These are phyloP conservation scores for Adenanthera pavonina DNA, from an alignment of 306 rosid genomes.

Conservation along the genomic window DNA sequence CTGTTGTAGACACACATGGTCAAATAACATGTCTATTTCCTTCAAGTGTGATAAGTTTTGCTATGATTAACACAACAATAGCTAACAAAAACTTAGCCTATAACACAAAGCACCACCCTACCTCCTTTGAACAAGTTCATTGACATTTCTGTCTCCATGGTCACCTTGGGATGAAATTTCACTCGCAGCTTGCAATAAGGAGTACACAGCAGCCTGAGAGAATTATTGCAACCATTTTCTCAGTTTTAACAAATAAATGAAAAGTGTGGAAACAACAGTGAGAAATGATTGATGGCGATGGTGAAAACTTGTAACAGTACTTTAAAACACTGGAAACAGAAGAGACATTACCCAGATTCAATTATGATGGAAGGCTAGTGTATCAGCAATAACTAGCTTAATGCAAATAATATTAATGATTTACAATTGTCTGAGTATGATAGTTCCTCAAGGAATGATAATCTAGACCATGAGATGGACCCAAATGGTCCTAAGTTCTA, in stretches of 20 bases:
- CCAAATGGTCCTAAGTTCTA: constrained; percentile 23
- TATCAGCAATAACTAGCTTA: constrained; percentile 28
- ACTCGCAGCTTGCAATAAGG: constrained; percentile 87
- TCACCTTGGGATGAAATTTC: constrained; percentile 81
- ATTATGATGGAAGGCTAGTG: constrained; percentile 27
- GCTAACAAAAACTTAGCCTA: constrained; percentile 28
- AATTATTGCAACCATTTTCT: constrained; percentile 41
- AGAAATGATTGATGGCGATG: constrained; percentile 15
- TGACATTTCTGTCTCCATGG: constrained; percentile 74
- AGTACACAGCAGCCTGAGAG: constrained; percentile 87
- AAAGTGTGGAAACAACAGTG: constrained; percentile 13
- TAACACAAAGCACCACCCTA: constrained; percentile 44
- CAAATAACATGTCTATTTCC: constrained; percentile 22
- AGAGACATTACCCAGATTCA: constrained; percentile 27
- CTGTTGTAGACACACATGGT: constrained; percentile 5
- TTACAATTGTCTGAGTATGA: constrained; percentile 10
- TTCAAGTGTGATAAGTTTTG: constrained; percentile 10
- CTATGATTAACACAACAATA: constrained; percentile 23
- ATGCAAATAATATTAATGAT: constrained; percentile 28
- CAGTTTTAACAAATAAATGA: constrained; percentile 37
- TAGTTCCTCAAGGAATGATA: constrained; percentile 4
- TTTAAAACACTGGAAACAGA: constrained; percentile 35
- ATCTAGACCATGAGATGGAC: constrained; percentile 18
- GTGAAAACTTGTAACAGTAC: constrained; percentile 9
- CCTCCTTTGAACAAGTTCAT: constrained; percentile 86